A percentile compares a stretch with the other conserved stretches of the same genome.
phyloP scores from a whole-genome alignment of 768 basidiomycete species.

The Mycena metata region DNA sequence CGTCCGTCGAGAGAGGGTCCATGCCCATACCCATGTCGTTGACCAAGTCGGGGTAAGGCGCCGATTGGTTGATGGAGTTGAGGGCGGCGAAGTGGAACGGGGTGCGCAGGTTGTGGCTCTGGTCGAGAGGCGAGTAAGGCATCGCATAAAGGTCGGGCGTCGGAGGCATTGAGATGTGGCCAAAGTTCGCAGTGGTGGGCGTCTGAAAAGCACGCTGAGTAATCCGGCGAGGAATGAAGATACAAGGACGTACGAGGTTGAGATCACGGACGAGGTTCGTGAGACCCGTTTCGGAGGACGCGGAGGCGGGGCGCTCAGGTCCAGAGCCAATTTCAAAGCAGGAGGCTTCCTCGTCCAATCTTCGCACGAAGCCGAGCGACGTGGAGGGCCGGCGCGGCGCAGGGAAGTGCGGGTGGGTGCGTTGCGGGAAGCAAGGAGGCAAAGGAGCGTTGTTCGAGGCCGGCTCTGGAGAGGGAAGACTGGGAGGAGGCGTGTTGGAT shows the following conservation, averaged over 20 bases:
- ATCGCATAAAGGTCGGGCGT: slow-evolving; percentile 5
- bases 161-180: slow-evolving; percentile 30
- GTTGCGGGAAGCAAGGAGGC: slow-evolving; percentile 42
- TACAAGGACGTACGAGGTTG: slow-evolving; percentile 45
- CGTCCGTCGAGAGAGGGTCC: background rate
- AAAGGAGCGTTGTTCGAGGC: slow-evolving; percentile 34
- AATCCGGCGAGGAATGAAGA: background rate
- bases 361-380: slow-evolving; percentile 44
- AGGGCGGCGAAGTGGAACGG: slow-evolving; percentile 20
- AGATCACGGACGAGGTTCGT: slow-evolving; percentile 42
- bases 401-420: slow-evolving; percentile 40
- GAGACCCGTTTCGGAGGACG: slow-evolving; percentile 40
- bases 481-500: slow-evolving; percentile 32
- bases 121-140: slow-evolving; percentile 5
- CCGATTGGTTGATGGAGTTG: slow-evolving; percentile 7
- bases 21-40: background rate
- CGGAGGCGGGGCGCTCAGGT: slow-evolving; percentile 41
- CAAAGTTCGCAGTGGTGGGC: slow-evolving; percentile 42
- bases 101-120: background rate
- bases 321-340: slow-evolving; percentile 27
- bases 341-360: slow-evolving; percentile 22
- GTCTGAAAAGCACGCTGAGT: slow-evolving; percentile 40
- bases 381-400: slow-evolving; percentile 52
- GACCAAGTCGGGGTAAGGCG: slow-evolving; percentile 3
- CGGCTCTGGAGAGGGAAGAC: slow-evolving; percentile 35